A percentile compares a stretch with the other conserved stretches of the same genome.
phyloP scores from a whole-genome alignment of 768 basidiomycete genomes.

The Leccinum variicolor region DNA sequence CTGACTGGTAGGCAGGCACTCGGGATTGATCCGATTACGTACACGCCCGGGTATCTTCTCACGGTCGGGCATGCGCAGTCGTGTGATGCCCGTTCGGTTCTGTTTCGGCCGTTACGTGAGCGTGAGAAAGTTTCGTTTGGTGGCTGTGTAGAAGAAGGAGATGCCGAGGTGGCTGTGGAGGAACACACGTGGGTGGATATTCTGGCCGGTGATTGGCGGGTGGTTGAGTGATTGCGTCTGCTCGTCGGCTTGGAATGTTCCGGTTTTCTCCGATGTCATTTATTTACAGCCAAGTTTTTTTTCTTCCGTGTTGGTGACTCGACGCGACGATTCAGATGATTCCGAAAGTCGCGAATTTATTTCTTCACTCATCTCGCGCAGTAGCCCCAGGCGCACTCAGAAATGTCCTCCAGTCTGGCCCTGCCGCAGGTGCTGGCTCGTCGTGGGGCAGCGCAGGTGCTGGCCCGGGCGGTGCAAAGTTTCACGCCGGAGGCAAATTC shows the following conservation, averaged over 20 bases:
- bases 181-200: slow-evolving; percentile 30
- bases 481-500: slow-evolving; percentile 67
- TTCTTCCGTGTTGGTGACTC: not conserved
- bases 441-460: slow-evolving; percentile 54
- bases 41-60: slow-evolving; percentile 56
- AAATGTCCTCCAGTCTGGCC: slow-evolving; percentile 67
- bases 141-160: slow-evolving; percentile 22
- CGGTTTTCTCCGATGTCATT: slow-evolving; percentile 20
- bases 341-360: slow-evolving; percentile 78
- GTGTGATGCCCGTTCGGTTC: slow-evolving; percentile 8
- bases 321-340: slow-evolving; percentile 60
- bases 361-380: slow-evolving; percentile 73
- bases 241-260: slow-evolving; percentile 10
- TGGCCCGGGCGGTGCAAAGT: slow-evolving; percentile 71
- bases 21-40: slow-evolving; percentile 54
- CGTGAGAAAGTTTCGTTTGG: slow-evolving; percentile 27
- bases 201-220: slow-evolving; percentile 28
- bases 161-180: slow-evolving; percentile 9
- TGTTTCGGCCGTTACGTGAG: slow-evolving; percentile 17
- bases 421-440: slow-evolving; percentile 44
- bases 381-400: slow-evolving; percentile 65
- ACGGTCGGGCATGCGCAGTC: slow-evolving; percentile 40
- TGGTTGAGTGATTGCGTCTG: slow-evolving; percentile 10
- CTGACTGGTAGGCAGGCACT: slow-evolving; percentile 41
- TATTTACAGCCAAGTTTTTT: slow-evolving; percentile 12